Base-by-base conservation (phyloP, 2,329 filamentous ascomycete genomes). In the Tolypocladium nubicola region DNA sequence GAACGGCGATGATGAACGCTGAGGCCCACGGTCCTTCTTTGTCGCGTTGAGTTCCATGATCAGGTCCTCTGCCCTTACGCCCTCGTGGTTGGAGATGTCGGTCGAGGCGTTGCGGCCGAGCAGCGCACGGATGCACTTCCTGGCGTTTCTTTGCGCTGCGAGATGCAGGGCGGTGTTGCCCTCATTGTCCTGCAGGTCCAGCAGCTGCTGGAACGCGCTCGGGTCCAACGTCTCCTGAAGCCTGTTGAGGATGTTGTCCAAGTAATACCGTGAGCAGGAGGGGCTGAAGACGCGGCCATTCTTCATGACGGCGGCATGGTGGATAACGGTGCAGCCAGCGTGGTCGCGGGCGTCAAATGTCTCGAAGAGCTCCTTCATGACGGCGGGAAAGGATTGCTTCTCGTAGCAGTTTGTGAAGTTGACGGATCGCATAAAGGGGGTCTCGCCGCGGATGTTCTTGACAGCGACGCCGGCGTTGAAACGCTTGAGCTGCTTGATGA, bases 341-440 rank as follows among this genome's bases (percentile, higher is more conserved):
- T 84, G 85, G 68, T 99, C 94, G 26, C 88, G 82, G 59, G 84
- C 84, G 56, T 87, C 86, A 43, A 96, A 85, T 0, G 93, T 97
- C 41, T 87, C 83, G 55, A 92, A 85, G 4, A 99, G 81, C 61
- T 96, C 84, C 62, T 88, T 88, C 65, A 96, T 84, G 57, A 99
- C 85, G 26, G 82, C 81, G 0, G 90, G 88, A 74, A 97, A 97
- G 0, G 90, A 92, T 63, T 90, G 84, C 74, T 94, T 96, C 70
- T 97, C 94, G 70, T 87, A 94, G 70, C 94, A 96, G 71, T 99
- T 99, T 52, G 93, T 97, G 71, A 97, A 99, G 68, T 95, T 84
- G 57, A 97, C 92, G 7, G 90, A 89, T 49, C 92, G 87, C 84
- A 99, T 97, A 40, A 99, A 82, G 0, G 94, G 93, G 0, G 94